Base-by-base conservation (phyloP, 75 land plant species). In the Selaginella tamariscina region DNA sequence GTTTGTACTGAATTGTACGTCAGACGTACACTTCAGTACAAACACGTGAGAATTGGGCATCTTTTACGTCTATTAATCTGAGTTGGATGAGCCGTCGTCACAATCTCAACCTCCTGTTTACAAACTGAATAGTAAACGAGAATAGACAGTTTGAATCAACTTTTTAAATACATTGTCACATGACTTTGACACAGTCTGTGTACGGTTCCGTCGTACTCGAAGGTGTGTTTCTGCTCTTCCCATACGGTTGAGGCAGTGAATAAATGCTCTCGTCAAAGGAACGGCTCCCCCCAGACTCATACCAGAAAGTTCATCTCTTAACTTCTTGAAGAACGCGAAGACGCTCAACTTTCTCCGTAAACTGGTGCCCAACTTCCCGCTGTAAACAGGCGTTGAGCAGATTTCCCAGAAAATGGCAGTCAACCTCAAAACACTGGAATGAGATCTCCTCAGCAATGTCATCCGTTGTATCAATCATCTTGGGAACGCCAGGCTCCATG, bases 371-470 rank as follows among this genome's bases (percentile, higher is more conserved):
- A 32, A 88, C 86, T 62, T 92, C 94, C 0, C 86, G 73, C 44
- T 84, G 89, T 32, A 92, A 69, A 28, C 88, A 83, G 54, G 88
- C 94, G 67, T 86, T 81, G 32, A 92, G 78, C 26, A 92, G 83
- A 70, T 71, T 86, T 0, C 85, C 94, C 5, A 92, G 88, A 23
- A 92, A 71, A 29, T 80, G 79, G 70, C 89, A 88, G 67, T 88
- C 97, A 66, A 88, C 97, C 24, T 92, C 94, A 55, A 86, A 92
- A 29, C 86, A 70, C 79, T 92, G 97, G 73, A 92, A 92, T 13
- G 94, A 92, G 29, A 92, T 88, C 79, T 88, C 97, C 82, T 86
- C 97, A 20, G 93, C 93, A 29, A 92, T 92, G 72, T 88, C 97
- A 55, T 92, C 97, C 24, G 87, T 88, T 0, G 86, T 88, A 71